Percentiles rank a stretch among this genome's conserved stretches.
These are phyloP conservation scores for Hypoxylon subgilvum DNA, from an alignment of 495 filamentous ascomycete species.

Conservation along the genomic window DNA sequence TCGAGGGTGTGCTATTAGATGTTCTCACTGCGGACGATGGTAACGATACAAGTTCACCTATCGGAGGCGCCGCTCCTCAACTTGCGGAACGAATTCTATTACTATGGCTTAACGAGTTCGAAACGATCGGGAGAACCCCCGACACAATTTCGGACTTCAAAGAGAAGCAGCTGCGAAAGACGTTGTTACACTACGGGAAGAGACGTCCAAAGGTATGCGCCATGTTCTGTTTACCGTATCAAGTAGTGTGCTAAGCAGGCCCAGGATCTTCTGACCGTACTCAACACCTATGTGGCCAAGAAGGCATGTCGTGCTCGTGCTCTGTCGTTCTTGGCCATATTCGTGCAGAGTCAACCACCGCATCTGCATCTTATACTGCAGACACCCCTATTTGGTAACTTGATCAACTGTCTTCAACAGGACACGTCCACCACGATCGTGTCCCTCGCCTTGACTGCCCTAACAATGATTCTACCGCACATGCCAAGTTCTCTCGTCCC, in stretches of 20 bases:
- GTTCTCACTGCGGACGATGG: conserved; percentile 65
- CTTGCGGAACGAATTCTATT: conserved; percentile 61
- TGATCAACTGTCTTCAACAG: conserved; percentile 70
- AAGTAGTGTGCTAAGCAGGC: conserved; percentile 28
- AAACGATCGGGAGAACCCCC: conserved; percentile 49
- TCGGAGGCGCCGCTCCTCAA: conserved; percentile 48
- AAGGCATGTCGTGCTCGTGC: conserved; percentile 63
- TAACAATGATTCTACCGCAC: conserved; percentile 79
- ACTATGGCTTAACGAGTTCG: conserved; percentile 64
- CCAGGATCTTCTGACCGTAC: conserved; percentile 64
- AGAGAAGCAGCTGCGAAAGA: conserved; percentile 60
- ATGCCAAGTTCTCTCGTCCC: conserved; percentile 69
- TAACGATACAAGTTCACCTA: conserved; percentile 48
- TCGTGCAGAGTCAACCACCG: conserved; percentile 70
- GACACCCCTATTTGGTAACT: conserved; percentile 68
- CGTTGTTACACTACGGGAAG: conserved; percentile 65
- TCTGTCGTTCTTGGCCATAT: conserved; percentile 66
- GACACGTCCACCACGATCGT: conserved; percentile 74
- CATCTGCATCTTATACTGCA: conserved; percentile 72
- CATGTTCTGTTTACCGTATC: background rate
- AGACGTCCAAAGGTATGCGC: conserved; percentile 67
- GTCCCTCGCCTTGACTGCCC: conserved; percentile 66
- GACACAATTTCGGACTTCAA: conserved; percentile 56
- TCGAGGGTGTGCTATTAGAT: conserved; percentile 61
- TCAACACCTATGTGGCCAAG: conserved; percentile 66